A percentile compares a stretch with the other conserved stretches of the same genome.
Evolutionary conservation across 2,329 filamentous ascomycete genomes (phyloP).

Genomic region (Trichoderma arundinaceum): DNA sequence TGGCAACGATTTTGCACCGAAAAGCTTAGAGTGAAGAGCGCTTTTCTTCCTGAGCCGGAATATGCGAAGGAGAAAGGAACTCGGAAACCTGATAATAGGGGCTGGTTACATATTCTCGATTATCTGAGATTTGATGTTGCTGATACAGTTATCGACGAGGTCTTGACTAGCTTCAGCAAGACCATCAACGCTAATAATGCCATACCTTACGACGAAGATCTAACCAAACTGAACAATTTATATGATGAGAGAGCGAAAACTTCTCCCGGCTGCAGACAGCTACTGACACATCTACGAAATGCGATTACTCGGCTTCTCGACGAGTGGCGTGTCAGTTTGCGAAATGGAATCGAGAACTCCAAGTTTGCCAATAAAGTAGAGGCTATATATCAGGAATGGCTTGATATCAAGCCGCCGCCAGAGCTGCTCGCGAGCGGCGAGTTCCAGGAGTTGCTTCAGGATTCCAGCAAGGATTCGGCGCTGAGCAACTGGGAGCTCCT

Average conservation of each 20-base stretch:
- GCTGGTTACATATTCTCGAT: conserved; percentile 63
- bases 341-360: conserved; percentile 28
- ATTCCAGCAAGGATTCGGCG: conserved; percentile 35
- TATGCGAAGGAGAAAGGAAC: conserved; percentile 50
- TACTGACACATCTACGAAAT: conserved; percentile 45
- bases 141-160: conserved; percentile 47
- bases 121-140: conserved; percentile 63
- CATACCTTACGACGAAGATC: conserved; percentile 30
- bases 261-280: conserved; percentile 40
- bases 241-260: conserved; percentile 42
- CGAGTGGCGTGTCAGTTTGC: conserved; percentile 45
- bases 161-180: conserved; percentile 45
- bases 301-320: conserved; percentile 42
- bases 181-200: conserved; percentile 29
- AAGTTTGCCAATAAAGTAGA: conserved; percentile 42
- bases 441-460: conserved; percentile 40
- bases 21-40: conserved; percentile 35
- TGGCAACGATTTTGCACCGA: conserved; percentile 48
- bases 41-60: conserved; percentile 45
- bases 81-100: conserved; percentile 33
- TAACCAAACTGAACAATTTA: conserved; percentile 39
- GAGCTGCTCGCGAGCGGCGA: conserved; percentile 30
- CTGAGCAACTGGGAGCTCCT: conserved; percentile 55
- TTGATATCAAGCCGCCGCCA: conserved; percentile 47
- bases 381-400: conserved; percentile 50